Evolutionary conservation across 1,284 basidiomycete species (phyloP).

Genomic region (Apiotrichum sp.): DNA sequence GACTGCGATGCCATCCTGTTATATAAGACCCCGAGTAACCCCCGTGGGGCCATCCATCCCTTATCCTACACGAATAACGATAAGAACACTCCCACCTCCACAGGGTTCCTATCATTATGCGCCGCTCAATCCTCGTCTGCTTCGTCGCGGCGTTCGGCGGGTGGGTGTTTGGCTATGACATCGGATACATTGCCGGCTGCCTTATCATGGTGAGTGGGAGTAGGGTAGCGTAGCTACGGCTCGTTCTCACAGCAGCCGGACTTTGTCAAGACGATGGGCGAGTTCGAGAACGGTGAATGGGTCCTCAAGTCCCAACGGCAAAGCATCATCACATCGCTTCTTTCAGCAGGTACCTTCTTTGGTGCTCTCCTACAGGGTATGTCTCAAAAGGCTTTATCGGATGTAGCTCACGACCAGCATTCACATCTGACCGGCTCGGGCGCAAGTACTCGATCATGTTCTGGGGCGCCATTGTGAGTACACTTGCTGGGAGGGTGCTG

Average conservation of each 20-base stretch:
- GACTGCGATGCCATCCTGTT: too few species aligned
- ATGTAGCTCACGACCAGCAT: constrained; percentile 51
- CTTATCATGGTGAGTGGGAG: constrained; percentile 55
- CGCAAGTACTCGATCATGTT: constrained; percentile 65
- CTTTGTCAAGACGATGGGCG: constrained; percentile 63
- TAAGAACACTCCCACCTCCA: neutral
- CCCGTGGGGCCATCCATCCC: too few species aligned
- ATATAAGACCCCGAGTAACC: too few species aligned
- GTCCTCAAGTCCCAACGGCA: constrained; percentile 59
- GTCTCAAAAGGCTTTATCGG: neutral
- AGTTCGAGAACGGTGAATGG: constrained; percentile 50
- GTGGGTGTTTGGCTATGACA: constrained; percentile 30
- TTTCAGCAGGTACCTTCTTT: constrained; percentile 15
- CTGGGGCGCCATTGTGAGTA: constrained; percentile 58
- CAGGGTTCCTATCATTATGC: constrained; percentile 11
- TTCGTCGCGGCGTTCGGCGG: constrained; percentile 29
- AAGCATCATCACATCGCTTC: constrained; percentile 17
- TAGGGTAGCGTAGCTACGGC: neutral
- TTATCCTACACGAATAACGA: too few species aligned
- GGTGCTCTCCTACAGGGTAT: constrained; percentile 14
- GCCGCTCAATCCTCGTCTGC: constrained; percentile 24
- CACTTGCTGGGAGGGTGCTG: neutral
- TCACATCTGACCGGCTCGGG: constrained; percentile 68
- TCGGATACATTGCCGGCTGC: constrained; percentile 56
- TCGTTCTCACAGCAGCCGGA: constrained; percentile 47